Base-by-base conservation (phyloP, 2,329 filamentous ascomycete genomes). In the Diaporthe destruens region DNA sequence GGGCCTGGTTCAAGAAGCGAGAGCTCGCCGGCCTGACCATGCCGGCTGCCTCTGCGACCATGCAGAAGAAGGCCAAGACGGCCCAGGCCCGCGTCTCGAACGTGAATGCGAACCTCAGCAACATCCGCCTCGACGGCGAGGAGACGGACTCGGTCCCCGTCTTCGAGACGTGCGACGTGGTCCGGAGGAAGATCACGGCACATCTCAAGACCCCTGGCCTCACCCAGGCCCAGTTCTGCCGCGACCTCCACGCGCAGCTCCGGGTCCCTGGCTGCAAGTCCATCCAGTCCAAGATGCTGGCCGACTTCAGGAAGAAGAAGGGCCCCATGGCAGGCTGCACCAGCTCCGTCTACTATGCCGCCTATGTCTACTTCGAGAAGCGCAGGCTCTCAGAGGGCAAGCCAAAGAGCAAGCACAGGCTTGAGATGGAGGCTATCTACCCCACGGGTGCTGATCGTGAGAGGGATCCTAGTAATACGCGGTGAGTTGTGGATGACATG, bases 151-250 rank as follows among this genome's bases (percentile, higher is more conserved):
- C 72, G 0, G 87, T 90, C 8, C 79, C 81, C 0, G 80, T 91
- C 42, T 90, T 82, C 76, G 88, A 91, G 74, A 87, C 85, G 6
- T 91, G 88, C 79, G 86, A 90, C 75, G 87, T 88, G 66, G 78
- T 91, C 18, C 85, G 89, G 59, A 84, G 82, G 77, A 90, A 91
- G 81, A 89, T 91, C 76, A 82, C 82, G 34, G 83, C 84, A 0
- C 80, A 87, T 73, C 81, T 91, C 12, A 77, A 80, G n/a, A 80
- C 84, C 51, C 81, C 84, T 0, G 81, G 81, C 55, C 80, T 89
- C 66, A 89, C 85, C 0, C 85, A 88, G 76, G 86, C 88, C 0
- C 81, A 80, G 14, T 88, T 91, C 77, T 81, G 85, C 34, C 85
- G 87, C 47, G 82, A 85, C 56, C 54, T 75, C 36, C 23, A 54